Conservation (phyloP, 495 filamentous ascomycete species). For the Penicillium odoratum region DNA sequence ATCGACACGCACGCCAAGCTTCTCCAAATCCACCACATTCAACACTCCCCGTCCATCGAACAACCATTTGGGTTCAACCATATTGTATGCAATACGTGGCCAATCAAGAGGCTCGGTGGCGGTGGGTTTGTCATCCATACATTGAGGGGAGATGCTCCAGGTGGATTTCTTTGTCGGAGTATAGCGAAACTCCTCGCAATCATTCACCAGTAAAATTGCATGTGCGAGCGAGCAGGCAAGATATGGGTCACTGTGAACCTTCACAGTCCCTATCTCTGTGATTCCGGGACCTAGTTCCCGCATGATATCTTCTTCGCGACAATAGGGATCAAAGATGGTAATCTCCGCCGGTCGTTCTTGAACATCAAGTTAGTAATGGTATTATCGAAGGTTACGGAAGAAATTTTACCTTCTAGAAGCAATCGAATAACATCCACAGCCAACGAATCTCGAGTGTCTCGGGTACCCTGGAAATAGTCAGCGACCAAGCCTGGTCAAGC, state of each 20-base stretch:
- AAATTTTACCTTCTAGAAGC: conserved; percentile 44
- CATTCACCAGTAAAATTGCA: conserved; percentile 39
- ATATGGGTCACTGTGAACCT: conserved; percentile 37
- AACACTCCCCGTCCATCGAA: conserved; percentile 71
- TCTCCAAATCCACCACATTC: conserved; percentile 53
- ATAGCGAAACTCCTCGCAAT: conserved; percentile 36
- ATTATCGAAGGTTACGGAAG: neutral
- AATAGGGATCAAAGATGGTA: conserved; percentile 74
- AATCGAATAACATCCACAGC: conserved; percentile 66
- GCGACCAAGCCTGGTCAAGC: too few relatives aligned
- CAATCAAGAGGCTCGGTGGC: conserved; percentile 47
- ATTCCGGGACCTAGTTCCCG: conserved; percentile 29
- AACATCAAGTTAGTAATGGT: neutral
- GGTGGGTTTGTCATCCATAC: conserved; percentile 22
- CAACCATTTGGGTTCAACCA: conserved; percentile 67
- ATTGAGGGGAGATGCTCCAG: conserved; percentile 18
- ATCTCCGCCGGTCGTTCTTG: conserved; percentile 61
- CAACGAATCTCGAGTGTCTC: conserved; percentile 72
- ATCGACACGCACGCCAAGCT: conserved; percentile 51
- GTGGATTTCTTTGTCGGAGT: conserved; percentile 21
- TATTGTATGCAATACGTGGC: conserved; percentile 49
- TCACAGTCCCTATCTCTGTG: conserved; percentile 20
- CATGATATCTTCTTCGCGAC: conserved; percentile 47
- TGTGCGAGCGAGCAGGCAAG: conserved; percentile 39
- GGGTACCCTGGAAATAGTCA: too few relatives aligned